Evolutionary conservation across 305 asterid genomes (phyloP), one percentile per base, ranked within the genome.

Genomic region (Plantago coronopus): DNA sequence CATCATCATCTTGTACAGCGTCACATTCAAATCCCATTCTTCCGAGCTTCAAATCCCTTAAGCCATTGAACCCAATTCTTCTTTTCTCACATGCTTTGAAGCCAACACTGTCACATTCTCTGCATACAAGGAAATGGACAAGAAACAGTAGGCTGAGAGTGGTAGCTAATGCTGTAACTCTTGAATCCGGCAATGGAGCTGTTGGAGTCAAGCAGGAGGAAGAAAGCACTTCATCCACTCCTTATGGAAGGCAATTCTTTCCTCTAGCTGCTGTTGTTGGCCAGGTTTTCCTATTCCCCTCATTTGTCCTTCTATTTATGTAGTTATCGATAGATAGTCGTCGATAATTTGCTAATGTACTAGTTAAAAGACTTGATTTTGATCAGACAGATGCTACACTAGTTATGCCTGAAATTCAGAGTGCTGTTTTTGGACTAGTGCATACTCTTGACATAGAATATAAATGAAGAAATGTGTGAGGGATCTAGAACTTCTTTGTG

Each of bases 211-310:
- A 69, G n/a, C 65, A 57, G 58, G 71, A 68, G 40, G 75, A 59
- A 10, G 78, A 74, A 17, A 62, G 21, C 40, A 22, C 70, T 48
- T 23, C 77, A 5, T 63, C 73, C 37, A 55, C 22, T 70, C 51
- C 82, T 13, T 87, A 80, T 38, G 99, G 99, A 57, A 66, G 99
- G 17, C 83, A 76, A 68, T 85, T 65, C 74, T 93, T 93, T 62
- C 99, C 99, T 34, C 72, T 93, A 65, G 99, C 97, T 62, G 96
- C 99, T 67, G 95, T 93, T 66, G 89, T 93, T 65, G 99, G 97
- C 72, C 99, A 93, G 99, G 99, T 91, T 48, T 37, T 42, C 47
- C 16, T 19, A 5, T 15, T 37, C 8, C 21, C 16, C 23, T 51
- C 2, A n/a, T 23, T 2, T 34, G 8, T 18, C 1, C 12, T 4